Evolutionary conservation across 192 early-diverging fungal genomes (phyloP), one percentile per base, ranked within the genome.

Genomic region (Irineochytrium annulatum): DNA sequence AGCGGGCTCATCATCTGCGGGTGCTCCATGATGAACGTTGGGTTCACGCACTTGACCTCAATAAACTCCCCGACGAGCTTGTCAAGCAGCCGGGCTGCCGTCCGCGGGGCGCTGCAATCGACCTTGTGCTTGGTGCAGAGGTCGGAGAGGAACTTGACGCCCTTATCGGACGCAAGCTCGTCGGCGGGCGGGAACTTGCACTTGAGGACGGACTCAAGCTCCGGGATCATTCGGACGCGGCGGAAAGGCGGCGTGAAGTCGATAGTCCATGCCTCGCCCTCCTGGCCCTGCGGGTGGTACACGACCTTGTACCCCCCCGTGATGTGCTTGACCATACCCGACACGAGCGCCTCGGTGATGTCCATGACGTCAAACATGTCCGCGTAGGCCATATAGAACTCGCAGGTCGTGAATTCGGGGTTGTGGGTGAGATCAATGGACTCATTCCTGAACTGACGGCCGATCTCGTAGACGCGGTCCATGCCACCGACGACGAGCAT

Each of bases 371-470:
- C 95, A 70, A 89, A 85, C 78, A 97, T 87, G 72, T 99, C 95
- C 32, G 95, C 97, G 71, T 95, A 99, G 17, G 97, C 97, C 95
- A 95, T 95, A 79, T 99, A 97, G 78, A 99, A 97, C 80, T 99
- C 97, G 75, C 89, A 92, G 24, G 94, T 97, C 41, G 97, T 97
- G 80, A 99, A 97, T 77, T 99, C 97, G 57, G 97, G 97, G 82
- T 99, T 99, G 85, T 99, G 97, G 34, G 95, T 97, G 68, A 95
- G 72, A 71, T 99, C 97, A 63, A 99, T 99, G 39, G 85, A 83
- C 72, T 99, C 97, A 77, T 99, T 99, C 68, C 97, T 88, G 90
- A 99, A 99, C 77, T 97, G 95, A 56, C 93, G 89, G 52, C 97
- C 97, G 65, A 99, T 93, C 78, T 99, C 97, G 63, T 97, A 99